Base-by-base conservation (phyloP, 1,139 yeast genomes). In the Blastobotrys arbuscula region DNA sequence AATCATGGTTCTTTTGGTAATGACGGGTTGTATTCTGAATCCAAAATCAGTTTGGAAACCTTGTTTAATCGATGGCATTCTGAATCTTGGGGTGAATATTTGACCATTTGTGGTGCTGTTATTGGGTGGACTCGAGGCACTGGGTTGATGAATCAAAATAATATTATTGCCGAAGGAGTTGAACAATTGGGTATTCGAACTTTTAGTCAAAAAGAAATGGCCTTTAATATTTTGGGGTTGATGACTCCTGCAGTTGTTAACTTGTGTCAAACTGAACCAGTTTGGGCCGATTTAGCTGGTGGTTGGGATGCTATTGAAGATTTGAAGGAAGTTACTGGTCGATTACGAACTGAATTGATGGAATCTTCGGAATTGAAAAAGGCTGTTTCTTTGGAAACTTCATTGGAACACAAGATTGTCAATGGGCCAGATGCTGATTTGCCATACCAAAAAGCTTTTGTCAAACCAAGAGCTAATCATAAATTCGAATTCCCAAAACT, bases 61-160 rank as follows among this genome's bases (percentile, higher is more conserved):
- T 76, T 92, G 68, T 88, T 92, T 81, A 90, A 90, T 84, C 86
- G 97, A 78, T 92, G 98, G 98, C 79, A 84, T 71, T 90, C 97
- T 45, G 98, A 92, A 77, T 87, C 90, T 55, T 92, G 98, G 98
- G 83, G 84, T 48, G 76, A 86, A 59, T 94, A 87, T 75, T 82
- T 92, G 72, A 92, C 97, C 55, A 77, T 92, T 55, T 90, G 97
- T 72, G 98, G 98, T 77, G 97, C 97, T 48, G 80, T 92, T 58
- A 92, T 92, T 70, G 98, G 98, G 67, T 92, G 98, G 98, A 92
- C 98, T 56, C 88, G 98, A 79, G 98, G 98, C 72, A 92, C 98
- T 55, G 98, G 98, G 67, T 82, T 92, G 67, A 92, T 92, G 98
- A 78, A 90, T 64, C 97, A 84, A 61, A 92, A 92, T 78, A 92